A percentile compares a stretch with the other conserved stretches of the same genome.
These are phyloP conservation scores for Acacia pycnantha DNA, from an alignment of 331 rosid species.

Conservation along the genomic window DNA sequence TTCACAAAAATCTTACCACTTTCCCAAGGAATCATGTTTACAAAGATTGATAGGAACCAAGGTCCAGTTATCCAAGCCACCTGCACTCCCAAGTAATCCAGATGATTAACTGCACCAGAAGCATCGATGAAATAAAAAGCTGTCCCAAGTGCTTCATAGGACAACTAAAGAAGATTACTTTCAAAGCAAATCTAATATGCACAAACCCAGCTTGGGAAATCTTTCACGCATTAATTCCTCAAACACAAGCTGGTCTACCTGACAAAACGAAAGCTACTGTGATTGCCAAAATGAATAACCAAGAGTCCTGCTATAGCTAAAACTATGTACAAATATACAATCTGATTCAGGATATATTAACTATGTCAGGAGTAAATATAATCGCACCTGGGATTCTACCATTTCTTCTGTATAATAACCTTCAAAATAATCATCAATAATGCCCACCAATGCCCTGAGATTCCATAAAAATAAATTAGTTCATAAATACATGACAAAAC, in stretches of 20 bases:
- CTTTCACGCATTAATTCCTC: slow-evolving; percentile 89
- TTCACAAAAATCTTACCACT: slow-evolving; percentile 61
- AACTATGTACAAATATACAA: slow-evolving; percentile 2
- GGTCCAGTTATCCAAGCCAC: slow-evolving; percentile 97
- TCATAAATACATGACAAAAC: slow-evolving; percentile 17
- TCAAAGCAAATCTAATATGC: slow-evolving; percentile 13
- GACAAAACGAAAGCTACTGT: slow-evolving; percentile 33
- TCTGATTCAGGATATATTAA: slow-evolving; percentile 11
- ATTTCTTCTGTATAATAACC: slow-evolving; percentile 92
- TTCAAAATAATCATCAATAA: slow-evolving; percentile 84
- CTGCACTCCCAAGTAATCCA: slow-evolving; percentile 99
- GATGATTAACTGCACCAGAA: slow-evolving; percentile 94
- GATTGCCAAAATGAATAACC: slow-evolving; percentile 19
- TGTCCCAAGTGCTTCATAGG: slow-evolving; percentile 26
- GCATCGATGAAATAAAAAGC: slow-evolving; percentile 40
- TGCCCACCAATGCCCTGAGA: slow-evolving; percentile 82
- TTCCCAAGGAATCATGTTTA: slow-evolving; percentile 96
- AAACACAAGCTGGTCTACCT: slow-evolving; percentile 98
- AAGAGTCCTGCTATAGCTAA: slow-evolving; percentile 14
- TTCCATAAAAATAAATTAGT: slow-evolving; percentile 32
- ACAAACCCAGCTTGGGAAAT: slow-evolving; percentile 91
- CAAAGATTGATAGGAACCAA: slow-evolving; percentile 95
- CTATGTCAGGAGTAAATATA: slow-evolving; percentile 7
- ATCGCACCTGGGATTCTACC: slow-evolving; percentile 90
- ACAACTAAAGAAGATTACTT: slow-evolving; percentile 23